Evolutionary conservation across 495 filamentous ascomycete genomes (phyloP).

Genomic region (Melanomma pulvis-pyrius): DNA sequence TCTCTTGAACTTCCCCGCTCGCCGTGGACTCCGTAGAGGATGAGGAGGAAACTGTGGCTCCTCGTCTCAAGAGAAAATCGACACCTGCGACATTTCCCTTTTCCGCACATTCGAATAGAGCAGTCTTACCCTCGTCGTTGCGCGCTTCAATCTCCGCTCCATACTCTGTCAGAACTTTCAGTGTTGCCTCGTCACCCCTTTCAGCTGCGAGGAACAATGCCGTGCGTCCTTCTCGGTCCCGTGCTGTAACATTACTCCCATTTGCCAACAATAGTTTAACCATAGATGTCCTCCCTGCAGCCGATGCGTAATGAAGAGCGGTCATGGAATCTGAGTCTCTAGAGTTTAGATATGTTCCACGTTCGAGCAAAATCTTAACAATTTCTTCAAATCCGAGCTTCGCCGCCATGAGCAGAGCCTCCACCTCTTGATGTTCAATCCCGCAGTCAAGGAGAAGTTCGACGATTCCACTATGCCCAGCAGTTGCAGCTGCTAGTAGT

Average conservation of each 20-base stretch:
- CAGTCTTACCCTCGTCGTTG: conserved; percentile 5
- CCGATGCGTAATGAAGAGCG: conserved; percentile 1
- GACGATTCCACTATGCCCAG: conserved; percentile 1
- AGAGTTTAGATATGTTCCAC: not conserved
- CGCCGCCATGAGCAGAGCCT: conserved; percentile 1
- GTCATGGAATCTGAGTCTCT: not conserved
- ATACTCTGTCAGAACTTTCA: conserved; percentile 6
- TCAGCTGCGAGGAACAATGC: conserved; percentile 4
- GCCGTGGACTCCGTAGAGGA: not conserved
- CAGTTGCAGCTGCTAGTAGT: not conserved
- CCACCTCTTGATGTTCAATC: conserved; percentile 5
- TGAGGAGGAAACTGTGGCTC: conserved; percentile 1
- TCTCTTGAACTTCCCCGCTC: not conserved
- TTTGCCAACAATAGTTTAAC: conserved; percentile 1
- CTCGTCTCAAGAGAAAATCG: not conserved
- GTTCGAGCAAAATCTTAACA: not conserved
- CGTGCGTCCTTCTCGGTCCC: not conserved
- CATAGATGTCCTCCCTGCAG: not conserved
- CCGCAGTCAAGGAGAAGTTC: not conserved
- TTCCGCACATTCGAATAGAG: not conserved
- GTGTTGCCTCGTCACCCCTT: conserved; percentile 1
- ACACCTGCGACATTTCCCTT: conserved; percentile 3
- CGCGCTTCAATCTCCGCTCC: conserved; percentile 8
- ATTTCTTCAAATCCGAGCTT: conserved; percentile 8
- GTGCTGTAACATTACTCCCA: conserved; percentile 1